Base-by-base conservation (phyloP, 192 early-diverging fungal genomes). In the Paraglomus brasilianum region DNA sequence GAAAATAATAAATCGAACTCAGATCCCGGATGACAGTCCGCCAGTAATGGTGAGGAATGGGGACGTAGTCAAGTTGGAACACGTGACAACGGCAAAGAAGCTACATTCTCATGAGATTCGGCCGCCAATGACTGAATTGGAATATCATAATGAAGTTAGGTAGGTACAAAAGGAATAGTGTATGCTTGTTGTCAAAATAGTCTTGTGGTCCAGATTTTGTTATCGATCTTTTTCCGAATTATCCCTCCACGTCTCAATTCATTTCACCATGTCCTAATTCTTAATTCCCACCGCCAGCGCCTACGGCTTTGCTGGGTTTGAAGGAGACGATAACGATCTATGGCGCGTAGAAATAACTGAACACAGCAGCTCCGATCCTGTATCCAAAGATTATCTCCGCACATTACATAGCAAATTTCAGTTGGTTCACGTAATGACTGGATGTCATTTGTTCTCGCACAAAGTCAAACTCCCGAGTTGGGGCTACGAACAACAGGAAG, bases 251-350 rank as follows among this genome's bases (percentile, higher is more conserved):
- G n/a, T n/a, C n/a, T n/a, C n/a, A n/a, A n/a, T n/a, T n/a, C 1
- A 30, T 49, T 46, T 50, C 4, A 21, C 39, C 46, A 38, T 66
- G n/a, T n/a, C n/a, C n/a, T n/a, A n/a, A n/a, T n/a, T n/a, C 3
- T 30, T 30, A 30, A 30, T 30, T 30, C 30, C 3, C 3, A 9
- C 8, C 21, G 30, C 17, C 66, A 81, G 82, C 57, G 88, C 76
- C 45, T 92, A 92, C 66, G 90, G 90, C 14, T 90, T 82, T 72
- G 69, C 80, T 38, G 84, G 82, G 4, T 92, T 89, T 75, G 73
- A 80, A 30, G 95, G 96, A 45, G 95, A 98, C 72, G 81, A 89
- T 43, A 98, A 98, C 71, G 95, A 98, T 80, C 83, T 91, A 77
- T 98, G 92, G 93, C 83, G 86, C 40, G 82, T 98, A 8, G 88